Conservation (phyloP, 768 basidiomycete species). For the Suillus clintonianus region DNA sequence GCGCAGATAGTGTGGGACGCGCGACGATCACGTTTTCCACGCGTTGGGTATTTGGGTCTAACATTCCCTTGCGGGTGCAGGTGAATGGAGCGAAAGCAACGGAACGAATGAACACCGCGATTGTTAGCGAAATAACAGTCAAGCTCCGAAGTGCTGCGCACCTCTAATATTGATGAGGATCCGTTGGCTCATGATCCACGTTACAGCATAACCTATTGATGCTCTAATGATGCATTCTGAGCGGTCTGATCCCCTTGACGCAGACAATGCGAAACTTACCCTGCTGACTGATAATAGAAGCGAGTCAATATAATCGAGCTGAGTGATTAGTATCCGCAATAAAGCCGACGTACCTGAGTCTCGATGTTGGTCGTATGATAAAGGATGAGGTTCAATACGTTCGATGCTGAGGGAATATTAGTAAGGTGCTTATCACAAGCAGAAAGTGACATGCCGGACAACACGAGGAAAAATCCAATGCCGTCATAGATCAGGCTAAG, state of each 20-base stretch:
- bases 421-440: not conserved
- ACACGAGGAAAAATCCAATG: slow-evolving; percentile 52
- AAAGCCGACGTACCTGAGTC: slow-evolving; percentile 44
- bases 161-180: slow-evolving; percentile 60
- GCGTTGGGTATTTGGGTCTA: slow-evolving; percentile 20
- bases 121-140: not conserved
- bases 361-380: slow-evolving; percentile 41
- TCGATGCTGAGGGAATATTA: slow-evolving; percentile 37
- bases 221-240: slow-evolving; percentile 35
- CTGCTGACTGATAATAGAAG: slow-evolving; percentile 45
- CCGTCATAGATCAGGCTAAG: slow-evolving; percentile 68
- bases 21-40: slow-evolving; percentile 32
- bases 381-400: slow-evolving; percentile 52
- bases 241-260: not conserved
- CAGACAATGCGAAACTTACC: slow-evolving; percentile 35
- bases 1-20: slow-evolving; percentile 10
- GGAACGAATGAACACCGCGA: not conserved
- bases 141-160: slow-evolving; percentile 18
- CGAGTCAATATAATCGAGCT: slow-evolving; percentile 7
- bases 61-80: slow-evolving; percentile 13
- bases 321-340: not conserved
- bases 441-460: slow-evolving; percentile 39
- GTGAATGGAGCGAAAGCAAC: not conserved
- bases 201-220: slow-evolving; percentile 56
- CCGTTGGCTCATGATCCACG: slow-evolving; percentile 64